Evolutionary conservation across 2,329 filamentous ascomycete genomes (phyloP).

Genomic region (Aspergillus ruber): DNA sequence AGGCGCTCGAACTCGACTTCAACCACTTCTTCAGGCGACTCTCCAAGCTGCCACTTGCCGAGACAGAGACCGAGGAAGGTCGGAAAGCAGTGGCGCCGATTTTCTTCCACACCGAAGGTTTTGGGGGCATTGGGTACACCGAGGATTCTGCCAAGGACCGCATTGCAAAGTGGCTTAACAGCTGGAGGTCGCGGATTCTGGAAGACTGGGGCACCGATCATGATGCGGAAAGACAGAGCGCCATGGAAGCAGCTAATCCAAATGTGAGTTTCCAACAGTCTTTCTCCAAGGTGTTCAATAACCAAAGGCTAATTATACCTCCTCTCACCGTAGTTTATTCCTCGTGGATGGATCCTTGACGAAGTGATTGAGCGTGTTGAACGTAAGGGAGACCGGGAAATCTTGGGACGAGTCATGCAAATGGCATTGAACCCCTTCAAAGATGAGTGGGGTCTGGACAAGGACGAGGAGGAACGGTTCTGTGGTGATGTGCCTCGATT

Average conservation of each 20-base stretch:
- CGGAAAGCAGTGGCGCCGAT: constrained; percentile 58
- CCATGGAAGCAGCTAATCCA: constrained; percentile 84
- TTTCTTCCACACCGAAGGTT: constrained; percentile 76
- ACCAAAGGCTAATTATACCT: not conserved
- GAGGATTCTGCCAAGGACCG: constrained; percentile 60
- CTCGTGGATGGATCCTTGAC: constrained; percentile 85
- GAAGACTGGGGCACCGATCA: constrained; percentile 66
- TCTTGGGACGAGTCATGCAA: constrained; percentile 70
- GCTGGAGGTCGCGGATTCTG: constrained; percentile 63
- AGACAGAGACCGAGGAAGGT: constrained; percentile 59
- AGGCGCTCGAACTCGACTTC: constrained; percentile 81
- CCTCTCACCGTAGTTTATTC: constrained; percentile 58
- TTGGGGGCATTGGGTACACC: constrained; percentile 51
- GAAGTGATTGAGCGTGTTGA: constrained; percentile 88
- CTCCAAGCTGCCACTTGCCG: constrained; percentile 54
- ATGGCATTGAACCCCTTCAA: constrained; percentile 80
- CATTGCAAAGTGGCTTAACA: constrained; percentile 73
- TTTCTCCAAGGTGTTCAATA: not conserved
- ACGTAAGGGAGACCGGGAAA: constrained; percentile 70
- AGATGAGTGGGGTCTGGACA: constrained; percentile 57
- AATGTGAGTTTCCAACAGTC: constrained; percentile 45
- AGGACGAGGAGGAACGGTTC: constrained; percentile 72
- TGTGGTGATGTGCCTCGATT: constrained; percentile 75
- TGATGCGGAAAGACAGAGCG: constrained; percentile 58
- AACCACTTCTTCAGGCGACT: constrained; percentile 87